phyloP scores from a whole-genome alignment of 208 protist genomes.

The Blechomonas ayalai region DNA sequence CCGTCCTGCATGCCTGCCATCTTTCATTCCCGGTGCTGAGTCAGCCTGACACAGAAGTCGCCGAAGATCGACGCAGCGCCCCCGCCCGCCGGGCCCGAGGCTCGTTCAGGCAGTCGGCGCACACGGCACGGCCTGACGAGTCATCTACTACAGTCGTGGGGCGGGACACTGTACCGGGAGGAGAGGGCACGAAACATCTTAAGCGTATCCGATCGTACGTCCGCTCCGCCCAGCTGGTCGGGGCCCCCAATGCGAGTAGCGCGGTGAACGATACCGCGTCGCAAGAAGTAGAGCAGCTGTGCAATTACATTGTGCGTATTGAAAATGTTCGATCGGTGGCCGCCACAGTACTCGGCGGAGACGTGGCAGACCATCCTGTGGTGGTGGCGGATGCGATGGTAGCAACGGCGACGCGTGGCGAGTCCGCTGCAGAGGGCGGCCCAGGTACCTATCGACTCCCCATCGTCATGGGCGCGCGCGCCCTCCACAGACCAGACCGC shows the following conservation, averaged over 20 bases:
- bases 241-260: no score
- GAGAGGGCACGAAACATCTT: no score
- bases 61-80: background rate
- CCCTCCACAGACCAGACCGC: background rate
- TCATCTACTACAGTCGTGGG: no score
- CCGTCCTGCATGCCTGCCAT: slow-evolving; percentile 12
- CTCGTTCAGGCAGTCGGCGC: background rate
- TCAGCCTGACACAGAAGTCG: background rate
- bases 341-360: background rate
- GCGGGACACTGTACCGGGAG: no score
- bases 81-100: background rate
- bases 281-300: slow-evolving; percentile 32
- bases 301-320: slow-evolving; percentile 43
- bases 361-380: slow-evolving; percentile 1
- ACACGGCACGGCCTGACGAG: background rate
- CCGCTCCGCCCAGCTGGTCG: no score
- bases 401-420: slow-evolving; percentile 23
- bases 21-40: slow-evolving; percentile 12
- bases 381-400: slow-evolving; percentile 51
- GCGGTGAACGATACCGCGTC: no score
- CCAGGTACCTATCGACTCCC: slow-evolving; percentile 33
- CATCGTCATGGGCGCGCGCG: slow-evolving; percentile 35
- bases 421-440: slow-evolving; percentile 5
- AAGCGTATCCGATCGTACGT: no score
- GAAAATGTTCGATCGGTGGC: slow-evolving; percentile 14